A percentile compares a stretch with the other conserved stretches of the same genome.
Conservation (phyloP, 805 yeast species). For the Ogataea populi-albae region DNA sequence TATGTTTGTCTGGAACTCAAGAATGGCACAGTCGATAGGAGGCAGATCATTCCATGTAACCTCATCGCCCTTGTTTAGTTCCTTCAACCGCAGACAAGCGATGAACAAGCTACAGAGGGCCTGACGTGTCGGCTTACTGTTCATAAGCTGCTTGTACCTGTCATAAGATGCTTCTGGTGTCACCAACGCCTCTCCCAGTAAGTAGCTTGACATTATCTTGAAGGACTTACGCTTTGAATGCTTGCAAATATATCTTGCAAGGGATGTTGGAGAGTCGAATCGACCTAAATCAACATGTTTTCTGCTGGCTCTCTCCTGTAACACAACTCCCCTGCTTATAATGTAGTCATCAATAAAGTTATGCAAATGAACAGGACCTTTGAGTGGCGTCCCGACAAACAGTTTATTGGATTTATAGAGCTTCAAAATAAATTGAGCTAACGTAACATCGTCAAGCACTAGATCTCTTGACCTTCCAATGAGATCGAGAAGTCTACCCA, state of each 20-base stretch:
- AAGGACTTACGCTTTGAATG: conserved; percentile 11
- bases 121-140: conserved; percentile 15
- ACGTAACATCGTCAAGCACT: conserved; percentile 26
- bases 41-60: conserved; percentile 49
- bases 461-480: conserved; percentile 10
- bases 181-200: conserved; percentile 34
- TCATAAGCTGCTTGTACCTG: conserved; percentile 24
- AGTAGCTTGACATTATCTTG: conserved; percentile 23
- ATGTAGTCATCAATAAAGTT: conserved; percentile 17
- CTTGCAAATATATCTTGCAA: conserved; percentile 26
- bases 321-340: conserved; percentile 4
- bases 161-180: conserved; percentile 31
- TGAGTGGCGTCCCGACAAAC: conserved; percentile 4
- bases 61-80: conserved; percentile 10
- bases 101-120: conserved; percentile 45
- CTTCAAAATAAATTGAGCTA: conserved; percentile 25
- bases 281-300: conserved; percentile 5
- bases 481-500: conserved; percentile 11
- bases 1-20: conserved; percentile 47
- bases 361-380: conserved; percentile 10
- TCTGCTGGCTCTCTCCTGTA: conserved; percentile 5
- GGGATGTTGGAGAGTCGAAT: conserved; percentile 15
- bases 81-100: conserved; percentile 39
- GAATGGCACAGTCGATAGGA: conserved; percentile 60
- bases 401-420: conserved; percentile 25